Evolutionary conservation across 1,284 basidiomycete species (phyloP), one percentile per base, ranked within the genome.

Genomic region (Earliella scabrosa): DNA sequence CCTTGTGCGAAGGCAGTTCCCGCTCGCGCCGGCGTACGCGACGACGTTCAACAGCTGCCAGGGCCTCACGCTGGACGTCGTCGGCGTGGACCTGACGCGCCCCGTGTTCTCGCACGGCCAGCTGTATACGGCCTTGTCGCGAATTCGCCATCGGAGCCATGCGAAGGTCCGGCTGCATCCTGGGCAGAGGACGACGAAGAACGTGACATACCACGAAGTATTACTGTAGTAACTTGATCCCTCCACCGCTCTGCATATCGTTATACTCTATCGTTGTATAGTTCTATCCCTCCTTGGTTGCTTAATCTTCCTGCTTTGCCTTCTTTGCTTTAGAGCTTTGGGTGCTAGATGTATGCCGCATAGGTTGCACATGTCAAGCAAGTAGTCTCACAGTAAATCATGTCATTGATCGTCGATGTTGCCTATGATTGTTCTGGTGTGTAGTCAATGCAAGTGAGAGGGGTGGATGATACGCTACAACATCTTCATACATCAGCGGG

Each of bases 41-140:
- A 76, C 74, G 2, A 78, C 76, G 20, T 77, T 78, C 63, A 75
- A 77, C 55, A 75, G 75, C 56, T 78, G 76, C 60, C 76, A 77
- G 61, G 76, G 75, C 4, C 63, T 77, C 2, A 77, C 77, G 3
- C 59, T 77, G 1, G 73, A 78, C 50, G 43, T 62, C 2, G 64
- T 76, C 10, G 76, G 69, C 2, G 62, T 78, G 0, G 77, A 78
- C 54, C 47, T 75, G 4, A 70, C 68, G 1, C 50, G 55, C 0
- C 60, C 68, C 1, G 77, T 76, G 2, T 79, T 79, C 60, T 70
- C 72, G 13, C 77, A 79, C 64, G 77, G 77, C 1, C 77, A 79
- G 54, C 64, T 79, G 5, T 79, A 79, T 52, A 77, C 76, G 1
- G 76, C 75, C 1, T 56, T 78, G 8, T 77, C 77, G 11, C 65